Conservation (phyloP, 805 yeast species). For the Candida golubevii region DNA sequence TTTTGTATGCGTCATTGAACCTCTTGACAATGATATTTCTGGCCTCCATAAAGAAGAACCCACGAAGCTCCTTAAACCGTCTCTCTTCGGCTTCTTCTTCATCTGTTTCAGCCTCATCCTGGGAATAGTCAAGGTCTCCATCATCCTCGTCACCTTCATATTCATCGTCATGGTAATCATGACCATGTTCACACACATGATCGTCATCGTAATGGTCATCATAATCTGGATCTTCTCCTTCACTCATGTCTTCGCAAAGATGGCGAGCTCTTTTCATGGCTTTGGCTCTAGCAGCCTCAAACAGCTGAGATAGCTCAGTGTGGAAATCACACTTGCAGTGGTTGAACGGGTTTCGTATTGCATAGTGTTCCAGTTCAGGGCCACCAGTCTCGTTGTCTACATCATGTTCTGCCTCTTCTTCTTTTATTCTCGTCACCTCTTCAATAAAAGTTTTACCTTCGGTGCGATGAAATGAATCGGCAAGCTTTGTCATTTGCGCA, state of each 20-base stretch:
- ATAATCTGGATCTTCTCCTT: constrained; percentile 28
- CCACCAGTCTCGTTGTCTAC: constrained; percentile 2
- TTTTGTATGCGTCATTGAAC: constrained; percentile 71
- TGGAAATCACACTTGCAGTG: constrained; percentile 6
- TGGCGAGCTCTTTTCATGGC: constrained; percentile 22
- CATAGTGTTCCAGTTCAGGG: constrained; percentile 11
- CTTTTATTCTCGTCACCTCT: constrained; percentile 54
- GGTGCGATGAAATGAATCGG: constrained; percentile 73
- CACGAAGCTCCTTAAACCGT: constrained; percentile 70
- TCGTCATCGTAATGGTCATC: constrained; percentile 22
- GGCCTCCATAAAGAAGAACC: constrained; percentile 74
- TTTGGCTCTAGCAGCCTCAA: constrained; percentile 27
- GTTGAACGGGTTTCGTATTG: constrained; percentile 9
- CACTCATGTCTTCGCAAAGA: constrained; percentile 21
- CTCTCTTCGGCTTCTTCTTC: constrained; percentile 8
- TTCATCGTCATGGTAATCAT: constrained; percentile 21
- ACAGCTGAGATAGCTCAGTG: constrained; percentile 25
- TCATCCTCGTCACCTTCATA: constrained; percentile 6
- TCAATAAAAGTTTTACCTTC: constrained; percentile 76
- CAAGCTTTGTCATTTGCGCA: constrained; percentile 35
- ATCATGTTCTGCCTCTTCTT: neutral
- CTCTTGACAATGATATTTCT: constrained; percentile 50
- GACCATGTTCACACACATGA: constrained; percentile 5
- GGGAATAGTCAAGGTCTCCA: constrained; percentile 12
- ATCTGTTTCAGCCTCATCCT: constrained; percentile 18